Evolutionary conservation across 2,329 filamentous ascomycete species (phyloP).

Genomic region (Kalaharituber pfeilii): DNA sequence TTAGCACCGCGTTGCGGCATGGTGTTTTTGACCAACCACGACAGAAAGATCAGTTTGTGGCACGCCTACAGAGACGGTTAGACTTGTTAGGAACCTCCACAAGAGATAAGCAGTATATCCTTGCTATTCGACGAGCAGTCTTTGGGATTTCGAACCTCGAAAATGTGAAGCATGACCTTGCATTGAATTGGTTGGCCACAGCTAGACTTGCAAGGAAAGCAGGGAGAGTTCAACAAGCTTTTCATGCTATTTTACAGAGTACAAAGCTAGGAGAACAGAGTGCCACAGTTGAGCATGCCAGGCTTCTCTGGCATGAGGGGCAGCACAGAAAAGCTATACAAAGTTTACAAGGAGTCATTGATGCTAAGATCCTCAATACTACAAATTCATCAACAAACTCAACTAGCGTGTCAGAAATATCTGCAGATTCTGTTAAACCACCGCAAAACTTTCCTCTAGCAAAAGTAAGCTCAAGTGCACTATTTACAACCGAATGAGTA

Average conservation of each 20-base stretch:
- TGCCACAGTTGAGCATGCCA: conserved; percentile 84
- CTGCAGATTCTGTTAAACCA: conserved; percentile 27
- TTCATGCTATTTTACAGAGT: conserved; percentile 83
- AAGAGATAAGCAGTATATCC: conserved; percentile 80
- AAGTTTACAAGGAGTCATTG: conserved; percentile 70
- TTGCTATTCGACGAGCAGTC: conserved; percentile 67
- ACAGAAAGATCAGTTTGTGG: conserved; percentile 7
- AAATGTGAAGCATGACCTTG: conserved; percentile 57
- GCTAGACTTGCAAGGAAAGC: conserved; percentile 75
- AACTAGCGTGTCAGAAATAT: conserved; percentile 28
- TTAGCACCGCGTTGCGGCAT: conserved; percentile 36
- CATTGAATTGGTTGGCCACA: conserved; percentile 68
- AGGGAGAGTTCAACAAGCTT: conserved; percentile 68
- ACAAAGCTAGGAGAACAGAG: conserved; percentile 67
- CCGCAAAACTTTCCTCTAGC: conserved; percentile 22
- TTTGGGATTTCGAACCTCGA: conserved; percentile 53
- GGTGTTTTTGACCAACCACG: conserved; percentile 27
- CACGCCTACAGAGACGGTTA: conserved; percentile 53
- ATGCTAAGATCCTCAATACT: conserved; percentile 53
- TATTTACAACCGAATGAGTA: no score
- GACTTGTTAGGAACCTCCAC: conserved; percentile 77
- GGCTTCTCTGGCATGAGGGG: conserved; percentile 81
- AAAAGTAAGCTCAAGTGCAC: conserved; percentile 26
- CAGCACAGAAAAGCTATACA: conserved; percentile 92
- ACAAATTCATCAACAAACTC: conserved; percentile 34